phyloP scores from a whole-genome alignment of 2,329 filamentous ascomycete genomes.

The Capronia coronata region DNA sequence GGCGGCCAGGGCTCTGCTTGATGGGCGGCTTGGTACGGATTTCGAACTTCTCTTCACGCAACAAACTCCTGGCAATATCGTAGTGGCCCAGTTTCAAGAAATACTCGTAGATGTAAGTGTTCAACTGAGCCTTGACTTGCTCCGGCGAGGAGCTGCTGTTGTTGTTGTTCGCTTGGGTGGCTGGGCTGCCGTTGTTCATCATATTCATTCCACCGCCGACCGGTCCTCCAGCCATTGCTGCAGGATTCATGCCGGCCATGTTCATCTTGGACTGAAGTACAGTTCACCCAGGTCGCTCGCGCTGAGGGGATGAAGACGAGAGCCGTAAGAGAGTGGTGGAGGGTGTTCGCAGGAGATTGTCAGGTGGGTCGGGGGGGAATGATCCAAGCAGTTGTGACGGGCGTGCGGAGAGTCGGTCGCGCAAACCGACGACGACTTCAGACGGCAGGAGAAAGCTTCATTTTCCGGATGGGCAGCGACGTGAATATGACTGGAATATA shows the following conservation, averaged over 20 bases:
- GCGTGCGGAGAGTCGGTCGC: conserved; percentile 25
- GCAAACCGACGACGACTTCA: conserved; percentile 26
- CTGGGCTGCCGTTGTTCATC: conserved; percentile 47
- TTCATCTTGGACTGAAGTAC: conserved; percentile 39
- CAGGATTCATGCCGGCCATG: conserved; percentile 52
- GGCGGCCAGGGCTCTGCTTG: conserved; percentile 63
- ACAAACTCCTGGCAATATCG: conserved; percentile 71
- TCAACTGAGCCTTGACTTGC: conserved; percentile 42
- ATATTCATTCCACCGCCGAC: conserved; percentile 49
- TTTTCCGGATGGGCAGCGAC: conserved; percentile 15
- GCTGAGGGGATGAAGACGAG: background rate
- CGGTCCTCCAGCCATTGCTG: conserved; percentile 43
- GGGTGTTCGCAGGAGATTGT: conserved; percentile 11
- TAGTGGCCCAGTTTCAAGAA: conserved; percentile 80
- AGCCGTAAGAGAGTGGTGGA: conserved; percentile 7
- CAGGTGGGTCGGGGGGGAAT: conserved; percentile 15
- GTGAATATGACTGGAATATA: background rate
- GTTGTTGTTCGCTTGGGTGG: conserved; percentile 38
- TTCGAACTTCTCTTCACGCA: conserved; percentile 54
- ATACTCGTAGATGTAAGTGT: conserved; percentile 64
- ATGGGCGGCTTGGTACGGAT: conserved; percentile 52
- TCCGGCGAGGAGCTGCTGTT: conserved; percentile 32
- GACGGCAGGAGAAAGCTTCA: conserved; percentile 16
- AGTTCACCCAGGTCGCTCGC: background rate
- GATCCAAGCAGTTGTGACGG: conserved; percentile 7